These are phyloP conservation scores for Dorcoceras hygrometricum DNA, from an alignment of 257 asterid species.

Conservation along the genomic window DNA sequence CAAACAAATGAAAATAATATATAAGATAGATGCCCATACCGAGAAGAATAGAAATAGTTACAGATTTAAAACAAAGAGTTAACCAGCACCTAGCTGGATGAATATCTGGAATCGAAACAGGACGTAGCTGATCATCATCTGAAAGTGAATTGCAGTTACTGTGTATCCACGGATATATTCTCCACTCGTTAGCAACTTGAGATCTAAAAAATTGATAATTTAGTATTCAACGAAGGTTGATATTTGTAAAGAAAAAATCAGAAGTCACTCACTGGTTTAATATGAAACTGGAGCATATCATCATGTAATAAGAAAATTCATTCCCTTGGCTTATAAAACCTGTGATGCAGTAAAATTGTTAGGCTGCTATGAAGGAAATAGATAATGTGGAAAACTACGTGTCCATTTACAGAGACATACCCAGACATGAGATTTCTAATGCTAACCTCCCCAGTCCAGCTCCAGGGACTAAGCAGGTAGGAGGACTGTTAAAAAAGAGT, in stretches of 20 bases:
- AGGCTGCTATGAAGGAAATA: slow-evolving; percentile 14
- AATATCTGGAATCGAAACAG: slow-evolving; percentile 81
- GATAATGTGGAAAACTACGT: slow-evolving; percentile 11
- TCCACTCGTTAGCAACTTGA: slow-evolving; percentile 79
- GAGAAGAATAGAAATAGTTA: slow-evolving; percentile 11
- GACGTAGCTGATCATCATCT: slow-evolving; percentile 89
- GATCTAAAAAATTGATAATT: slow-evolving; percentile 39
- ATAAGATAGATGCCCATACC: background rate
- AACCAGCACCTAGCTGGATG: slow-evolving; percentile 87
- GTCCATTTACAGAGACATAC: slow-evolving; percentile 39
- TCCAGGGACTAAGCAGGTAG: slow-evolving; percentile 93
- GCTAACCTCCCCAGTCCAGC: slow-evolving; percentile 99
- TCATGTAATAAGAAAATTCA: slow-evolving; percentile 98
- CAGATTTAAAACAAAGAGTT: background rate
- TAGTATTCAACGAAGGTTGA: slow-evolving; percentile 26
- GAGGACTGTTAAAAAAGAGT: slow-evolving; percentile 55
- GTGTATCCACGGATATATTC: slow-evolving; percentile 96
- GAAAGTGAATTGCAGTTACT: slow-evolving; percentile 88
- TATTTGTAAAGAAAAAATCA: slow-evolving; percentile 19
- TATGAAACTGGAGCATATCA: slow-evolving; percentile 98
- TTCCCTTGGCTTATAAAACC: slow-evolving; percentile 96
- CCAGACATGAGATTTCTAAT: slow-evolving; percentile 84
- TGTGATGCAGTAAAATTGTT: slow-evolving; percentile 33
- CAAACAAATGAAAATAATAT: slow-evolving; percentile 11
- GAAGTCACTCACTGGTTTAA: slow-evolving; percentile 67